A percentile compares a stretch with the other conserved stretches of the same genome.
These are phyloP conservation scores for Protomyces inouyei DNA, from an alignment of 1,139 yeast species.

Conservation along the genomic window DNA sequence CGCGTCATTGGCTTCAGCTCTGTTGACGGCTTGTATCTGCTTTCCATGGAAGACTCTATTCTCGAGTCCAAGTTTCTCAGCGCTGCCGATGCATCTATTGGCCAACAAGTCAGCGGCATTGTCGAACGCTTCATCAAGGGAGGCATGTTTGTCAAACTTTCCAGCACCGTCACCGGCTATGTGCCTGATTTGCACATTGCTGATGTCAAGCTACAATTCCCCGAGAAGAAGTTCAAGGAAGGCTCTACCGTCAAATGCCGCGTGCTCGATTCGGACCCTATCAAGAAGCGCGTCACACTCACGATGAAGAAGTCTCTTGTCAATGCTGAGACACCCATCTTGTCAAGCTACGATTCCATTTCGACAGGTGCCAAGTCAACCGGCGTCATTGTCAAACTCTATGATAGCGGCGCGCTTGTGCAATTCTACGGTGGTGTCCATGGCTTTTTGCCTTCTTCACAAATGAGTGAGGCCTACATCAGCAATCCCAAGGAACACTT, in stretches of 20 bases:
- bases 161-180: slow-evolving; percentile 60
- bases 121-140: slow-evolving; percentile 60
- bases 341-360: slow-evolving; percentile 50
- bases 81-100: slow-evolving; percentile 67
- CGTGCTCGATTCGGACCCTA: slow-evolving; percentile 41
- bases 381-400: slow-evolving; percentile 71
- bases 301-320: slow-evolving; percentile 83
- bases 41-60: slow-evolving; percentile 64
- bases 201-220: slow-evolving; percentile 76
- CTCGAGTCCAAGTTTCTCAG: slow-evolving; percentile 62
- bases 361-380: slow-evolving; percentile 57
- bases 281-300: slow-evolving; percentile 49
- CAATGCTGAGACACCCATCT: slow-evolving; percentile 47
- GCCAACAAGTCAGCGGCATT: slow-evolving; percentile 54
- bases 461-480: slow-evolving; percentile 85
- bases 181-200: slow-evolving; percentile 76
- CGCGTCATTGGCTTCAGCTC: slow-evolving; percentile 67
- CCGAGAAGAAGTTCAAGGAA: slow-evolving; percentile 83
- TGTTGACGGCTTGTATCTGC: slow-evolving; percentile 59
- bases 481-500: slow-evolving; percentile 71
- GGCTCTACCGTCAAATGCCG: slow-evolving; percentile 79
- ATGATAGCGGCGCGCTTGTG: slow-evolving; percentile 73
- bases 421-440: slow-evolving; percentile 72
- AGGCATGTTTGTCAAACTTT: slow-evolving; percentile 66
- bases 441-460: slow-evolving; percentile 80